Evolutionary conservation across 2,329 filamentous ascomycete species (phyloP).

Genomic region (Lachnellula occidentalis): DNA sequence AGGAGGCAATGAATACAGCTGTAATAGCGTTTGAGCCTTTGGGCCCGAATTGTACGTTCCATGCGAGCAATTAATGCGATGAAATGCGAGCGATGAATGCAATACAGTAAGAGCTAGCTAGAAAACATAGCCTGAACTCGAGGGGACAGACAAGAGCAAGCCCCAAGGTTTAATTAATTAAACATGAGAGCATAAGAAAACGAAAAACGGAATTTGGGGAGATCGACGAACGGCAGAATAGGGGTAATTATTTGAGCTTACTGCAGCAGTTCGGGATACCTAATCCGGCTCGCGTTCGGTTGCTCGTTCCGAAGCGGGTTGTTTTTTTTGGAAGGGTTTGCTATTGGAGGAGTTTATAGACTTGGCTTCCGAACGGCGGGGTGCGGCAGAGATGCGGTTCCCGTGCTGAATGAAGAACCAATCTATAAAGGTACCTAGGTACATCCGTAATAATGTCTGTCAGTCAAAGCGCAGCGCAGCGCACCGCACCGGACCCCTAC

Average conservation of each 20-base stretch:
- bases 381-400: not conserved
- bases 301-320: not conserved
- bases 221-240: not conserved
- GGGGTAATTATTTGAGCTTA: not conserved
- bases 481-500: not conserved
- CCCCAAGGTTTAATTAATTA: no score
- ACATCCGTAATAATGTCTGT: not conserved
- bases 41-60: not conserved
- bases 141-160: no score
- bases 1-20: no score
- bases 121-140: not conserved
- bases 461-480: no score
- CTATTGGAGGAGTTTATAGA: not conserved
- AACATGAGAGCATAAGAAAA: no score
- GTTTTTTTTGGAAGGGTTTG: not conserved
- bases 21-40: no score
- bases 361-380: not conserved
- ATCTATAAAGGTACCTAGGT: no score
- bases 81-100: no score
- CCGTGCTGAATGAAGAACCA: not conserved
- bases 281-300: not conserved
- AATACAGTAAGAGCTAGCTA: not conserved
- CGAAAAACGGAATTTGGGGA: no score
- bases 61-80: no score
- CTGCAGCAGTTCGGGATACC: not conserved